Evolutionary conservation across 768 basidiomycete species (phyloP).

Genomic region (Suillus paluster): DNA sequence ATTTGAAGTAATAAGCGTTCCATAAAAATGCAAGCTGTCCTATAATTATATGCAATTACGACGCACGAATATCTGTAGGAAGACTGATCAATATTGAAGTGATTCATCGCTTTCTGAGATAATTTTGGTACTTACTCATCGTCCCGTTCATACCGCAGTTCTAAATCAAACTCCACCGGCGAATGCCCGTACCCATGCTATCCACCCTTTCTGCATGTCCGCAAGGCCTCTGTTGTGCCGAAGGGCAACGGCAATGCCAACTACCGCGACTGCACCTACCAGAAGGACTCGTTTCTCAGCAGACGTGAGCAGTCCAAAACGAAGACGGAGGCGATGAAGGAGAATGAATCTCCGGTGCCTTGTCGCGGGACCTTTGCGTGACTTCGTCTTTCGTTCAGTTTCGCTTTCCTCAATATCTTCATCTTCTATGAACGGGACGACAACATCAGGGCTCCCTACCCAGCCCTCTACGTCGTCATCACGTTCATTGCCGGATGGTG

Average conservation of each 20-base stretch:
- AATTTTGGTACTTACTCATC: neutral
- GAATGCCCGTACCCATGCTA: neutral
- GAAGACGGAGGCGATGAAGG: constrained; percentile 11
- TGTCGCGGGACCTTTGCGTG: neutral
- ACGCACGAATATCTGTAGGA: neutral
- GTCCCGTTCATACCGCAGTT: neutral
- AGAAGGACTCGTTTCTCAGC: constrained; percentile 44
- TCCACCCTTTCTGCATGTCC: neutral
- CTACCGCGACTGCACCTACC: constrained; percentile 67
- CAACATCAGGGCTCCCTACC: constrained; percentile 55
- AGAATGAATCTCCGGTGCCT: constrained; percentile 12
- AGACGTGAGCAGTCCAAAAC: constrained; percentile 30
- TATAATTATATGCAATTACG: neutral
- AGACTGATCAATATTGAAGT: neutral
- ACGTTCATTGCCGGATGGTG: constrained; percentile 4
- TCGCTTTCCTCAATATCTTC: constrained; percentile 45
- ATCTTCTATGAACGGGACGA: constrained; percentile 45
- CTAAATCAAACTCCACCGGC: neutral
- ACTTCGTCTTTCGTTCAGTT: constrained; percentile 26
- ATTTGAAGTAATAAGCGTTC: neutral
- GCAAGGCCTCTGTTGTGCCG: constrained; percentile 3
- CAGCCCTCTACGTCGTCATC: constrained; percentile 66
- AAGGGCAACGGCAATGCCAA: constrained; percentile 70
- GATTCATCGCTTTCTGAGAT: neutral
- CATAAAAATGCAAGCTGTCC: neutral